Conservation (phyloP, 768 basidiomycete genomes). For the Mycena amicta region DNA sequence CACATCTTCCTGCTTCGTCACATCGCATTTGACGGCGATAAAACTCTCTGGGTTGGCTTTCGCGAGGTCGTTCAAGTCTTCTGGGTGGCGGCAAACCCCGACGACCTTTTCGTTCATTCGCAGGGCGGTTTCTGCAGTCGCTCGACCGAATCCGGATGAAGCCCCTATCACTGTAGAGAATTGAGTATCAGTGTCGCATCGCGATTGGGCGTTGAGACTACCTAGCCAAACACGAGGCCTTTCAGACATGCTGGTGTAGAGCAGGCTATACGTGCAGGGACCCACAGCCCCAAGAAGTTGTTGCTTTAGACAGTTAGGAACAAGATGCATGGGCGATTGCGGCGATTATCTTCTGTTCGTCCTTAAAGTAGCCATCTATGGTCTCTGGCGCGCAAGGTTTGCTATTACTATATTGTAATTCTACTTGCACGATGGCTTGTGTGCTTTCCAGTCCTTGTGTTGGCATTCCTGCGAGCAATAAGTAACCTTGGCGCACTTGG, state of each 20-base stretch:
- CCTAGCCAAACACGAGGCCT: too few relatives aligned
- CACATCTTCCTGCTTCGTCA: constrained; percentile 13
- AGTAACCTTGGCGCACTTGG: constrained; percentile 30
- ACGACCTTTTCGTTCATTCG: constrained; percentile 22
- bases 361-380: too few relatives aligned
- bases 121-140: constrained; percentile 21
- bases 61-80: constrained; percentile 15
- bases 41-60: constrained; percentile 9
- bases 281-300: too few relatives aligned
- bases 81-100: constrained; percentile 20
- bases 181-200: too few relatives aligned
- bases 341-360: too few relatives aligned
- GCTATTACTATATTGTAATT: too few relatives aligned
- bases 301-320: too few relatives aligned
- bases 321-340: too few relatives aligned
- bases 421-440: constrained; percentile 19
- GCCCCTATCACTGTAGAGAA: constrained; percentile 26
- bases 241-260: too few relatives aligned
- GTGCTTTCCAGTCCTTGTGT: constrained; percentile 37
- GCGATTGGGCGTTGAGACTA: too few relatives aligned
- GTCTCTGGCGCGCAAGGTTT: too few relatives aligned
- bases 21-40: constrained; percentile 14
- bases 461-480: constrained; percentile 42
- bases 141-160: constrained; percentile 25
- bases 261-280: too few relatives aligned